These are phyloP conservation scores for Trichoderma sp. DNA, from an alignment of 2,329 filamentous ascomycete species.

Conservation along the genomic window DNA sequence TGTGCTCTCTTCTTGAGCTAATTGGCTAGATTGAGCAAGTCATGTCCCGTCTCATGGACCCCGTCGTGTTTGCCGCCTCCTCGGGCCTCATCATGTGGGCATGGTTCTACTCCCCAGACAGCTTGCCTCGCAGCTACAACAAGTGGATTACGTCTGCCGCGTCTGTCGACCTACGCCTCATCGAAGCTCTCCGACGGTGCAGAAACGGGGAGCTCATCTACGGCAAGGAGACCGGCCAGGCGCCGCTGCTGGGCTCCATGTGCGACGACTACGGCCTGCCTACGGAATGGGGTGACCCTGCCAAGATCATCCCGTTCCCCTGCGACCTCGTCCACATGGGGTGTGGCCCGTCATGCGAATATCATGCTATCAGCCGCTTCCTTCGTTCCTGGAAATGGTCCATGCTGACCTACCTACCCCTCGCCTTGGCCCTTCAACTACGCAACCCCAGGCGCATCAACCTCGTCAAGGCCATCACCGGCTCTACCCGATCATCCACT, in stretches of 20 bases:
- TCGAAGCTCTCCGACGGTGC: constrained; percentile 69
- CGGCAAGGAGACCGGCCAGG: constrained; percentile 69
- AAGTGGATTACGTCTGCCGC: constrained; percentile 81
- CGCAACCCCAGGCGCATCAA: constrained; percentile 46
- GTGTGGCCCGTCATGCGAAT: constrained; percentile 69
- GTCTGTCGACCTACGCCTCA: constrained; percentile 69
- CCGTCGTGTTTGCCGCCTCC: constrained; percentile 68
- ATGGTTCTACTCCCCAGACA: constrained; percentile 74
- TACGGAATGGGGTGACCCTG: constrained; percentile 69
- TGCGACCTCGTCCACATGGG: constrained; percentile 86
- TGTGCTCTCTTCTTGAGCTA: constrained; percentile 16
- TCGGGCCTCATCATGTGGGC: constrained; percentile 82
- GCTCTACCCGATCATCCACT: constrained; percentile 67
- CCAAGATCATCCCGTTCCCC: constrained; percentile 67
- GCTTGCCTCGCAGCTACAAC: constrained; percentile 70
- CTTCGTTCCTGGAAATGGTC: constrained; percentile 68
- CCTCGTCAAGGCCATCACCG: constrained; percentile 53
- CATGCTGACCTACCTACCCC: constrained; percentile 72
- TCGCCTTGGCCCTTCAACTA: constrained; percentile 66
- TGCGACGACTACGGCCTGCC: constrained; percentile 70
- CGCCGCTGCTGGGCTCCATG: constrained; percentile 66
- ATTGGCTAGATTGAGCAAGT: constrained; percentile 33
- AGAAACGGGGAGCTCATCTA: constrained; percentile 65
- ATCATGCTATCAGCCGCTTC: constrained; percentile 69
- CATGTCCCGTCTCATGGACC: constrained; percentile 52